Percentiles rank a stretch among this genome's conserved stretches.
These are phyloP conservation scores for Fagopyrum tataricum DNA, from an alignment of 148 eudicot species.

Conservation along the genomic window DNA sequence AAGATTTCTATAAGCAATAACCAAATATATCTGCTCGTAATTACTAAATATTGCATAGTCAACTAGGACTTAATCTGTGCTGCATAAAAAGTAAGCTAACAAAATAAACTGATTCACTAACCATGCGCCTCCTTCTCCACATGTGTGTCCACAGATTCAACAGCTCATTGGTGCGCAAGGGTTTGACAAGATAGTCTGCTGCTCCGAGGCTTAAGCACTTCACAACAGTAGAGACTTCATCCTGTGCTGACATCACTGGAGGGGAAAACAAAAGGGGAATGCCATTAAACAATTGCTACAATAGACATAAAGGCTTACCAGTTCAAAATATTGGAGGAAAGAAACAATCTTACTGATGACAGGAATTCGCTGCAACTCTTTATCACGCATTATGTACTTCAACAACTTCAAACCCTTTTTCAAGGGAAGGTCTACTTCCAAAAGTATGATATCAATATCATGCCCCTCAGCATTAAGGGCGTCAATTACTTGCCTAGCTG, in stretches of 20 bases:
- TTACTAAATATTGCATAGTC: background rate
- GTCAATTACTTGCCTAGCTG: slow-evolving; percentile 94
- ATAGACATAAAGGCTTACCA: background rate
- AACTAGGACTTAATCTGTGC: background rate
- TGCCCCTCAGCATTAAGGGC: slow-evolving; percentile 96
- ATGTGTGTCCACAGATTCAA: slow-evolving; percentile 98
- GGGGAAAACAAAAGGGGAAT: slow-evolving; percentile 12
- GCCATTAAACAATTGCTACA: background rate
- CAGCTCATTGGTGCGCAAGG: slow-evolving; percentile 87
- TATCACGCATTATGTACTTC: slow-evolving; percentile 81
- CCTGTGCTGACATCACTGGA: slow-evolving; percentile 95
- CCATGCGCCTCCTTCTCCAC: slow-evolving; percentile 96
- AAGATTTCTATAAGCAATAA: background rate
- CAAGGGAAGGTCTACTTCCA: slow-evolving; percentile 95
- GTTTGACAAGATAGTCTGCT: slow-evolving; percentile 98
- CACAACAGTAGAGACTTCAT: slow-evolving; percentile 89
- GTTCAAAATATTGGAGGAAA: background rate
- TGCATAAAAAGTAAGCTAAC: background rate
- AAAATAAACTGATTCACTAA: slow-evolving; percentile 21
- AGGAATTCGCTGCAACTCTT: slow-evolving; percentile 78
- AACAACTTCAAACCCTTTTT: slow-evolving; percentile 84
- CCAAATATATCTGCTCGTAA: background rate
- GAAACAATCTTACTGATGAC: slow-evolving; percentile 63
- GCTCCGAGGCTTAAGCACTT: slow-evolving; percentile 98
- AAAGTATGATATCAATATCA: slow-evolving; percentile 85